These are phyloP conservation scores for Moesziomyces antarcticus DNA, from an alignment of 1,284 basidiomycete genomes.

Conservation along the genomic window DNA sequence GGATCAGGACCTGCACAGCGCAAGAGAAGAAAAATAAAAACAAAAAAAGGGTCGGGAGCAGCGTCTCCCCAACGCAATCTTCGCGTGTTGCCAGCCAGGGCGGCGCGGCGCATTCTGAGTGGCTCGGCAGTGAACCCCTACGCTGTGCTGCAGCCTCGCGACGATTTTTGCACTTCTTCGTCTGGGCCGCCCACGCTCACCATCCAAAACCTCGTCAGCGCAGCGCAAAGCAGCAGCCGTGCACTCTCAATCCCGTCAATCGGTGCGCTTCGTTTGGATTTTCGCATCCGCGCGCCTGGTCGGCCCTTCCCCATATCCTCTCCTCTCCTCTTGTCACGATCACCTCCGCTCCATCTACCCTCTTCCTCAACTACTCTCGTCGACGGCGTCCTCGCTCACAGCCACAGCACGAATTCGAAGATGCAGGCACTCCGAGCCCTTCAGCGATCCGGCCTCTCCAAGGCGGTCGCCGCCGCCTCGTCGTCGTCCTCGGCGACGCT, in stretches of 20 bases:
- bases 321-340: conserved; percentile 3
- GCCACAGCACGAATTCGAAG: conserved; percentile 2
- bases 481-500: conserved; percentile 37
- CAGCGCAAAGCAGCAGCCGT: neutral
- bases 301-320: neutral
- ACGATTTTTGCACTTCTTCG: conserved; percentile 1
- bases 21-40: neutral
- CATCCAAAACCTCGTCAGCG: neutral
- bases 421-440: conserved; percentile 53
- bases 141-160: neutral
- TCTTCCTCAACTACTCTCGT: conserved; percentile 1
- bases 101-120: neutral
- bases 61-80: neutral
- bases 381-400: conserved; percentile 11
- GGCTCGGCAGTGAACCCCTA: neutral
- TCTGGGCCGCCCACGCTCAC: neutral
- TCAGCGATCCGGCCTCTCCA: conserved; percentile 50
- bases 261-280: neutral
- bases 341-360: conserved; percentile 5
- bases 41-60: neutral
- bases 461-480: conserved; percentile 39
- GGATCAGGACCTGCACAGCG: neutral
- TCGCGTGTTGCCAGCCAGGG: neutral
- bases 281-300: conserved; percentile 3
- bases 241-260: neutral